Evolutionary conservation across 2,329 filamentous ascomycete species (phyloP), one percentile per base, ranked within the genome.

Genomic region (Macrophomina pseudophaseolina): DNA sequence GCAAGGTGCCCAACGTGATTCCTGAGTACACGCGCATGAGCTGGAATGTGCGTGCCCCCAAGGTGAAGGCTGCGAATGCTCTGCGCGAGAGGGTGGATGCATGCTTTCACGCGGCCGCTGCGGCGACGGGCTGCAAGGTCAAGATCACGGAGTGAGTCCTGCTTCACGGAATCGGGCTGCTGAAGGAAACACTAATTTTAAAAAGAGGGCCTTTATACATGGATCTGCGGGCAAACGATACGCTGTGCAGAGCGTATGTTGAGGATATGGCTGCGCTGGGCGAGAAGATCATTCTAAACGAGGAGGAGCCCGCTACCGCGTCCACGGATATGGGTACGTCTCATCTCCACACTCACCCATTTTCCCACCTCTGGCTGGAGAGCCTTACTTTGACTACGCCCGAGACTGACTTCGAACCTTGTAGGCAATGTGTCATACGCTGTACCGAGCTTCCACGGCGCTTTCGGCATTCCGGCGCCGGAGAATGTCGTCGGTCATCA

Each of bases 261-360:
- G 70, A 78, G 5, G 79, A 82, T 52, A 86, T 85, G 83, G 74
- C 72, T 2, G 66, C 68, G 0, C 72, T 80, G 1, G 80, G 76
- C 11, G 75, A 77, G 44, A 78, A 77, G 9, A 73, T 82, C 14
- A 67, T 79, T n/a, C 46, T 70, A n/a, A 74, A 75, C 16, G 74
- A 79, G 40, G 75, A 80, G 0, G 78, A 80, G 58, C 73, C 79
- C 1, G 72, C 82, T 66, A 78, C 76, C 1, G 78, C 72, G 2
- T 83, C 83, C 0, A 84, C 83, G 0, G 83, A 85, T 71, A 84
- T 84, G 83, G 83, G 83, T 28, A 14, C 8, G 59, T 52, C 38
- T 32, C 49, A 2, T 52, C 32, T 8, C 14, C 23, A 8, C 11
- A 7, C 49, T 33, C 16, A 11, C 5, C 49, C 1, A 9, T 7